Evolutionary conservation across 2,329 filamentous ascomycete genomes (phyloP), one percentile per base, ranked within the genome.

Genomic region (Mariannaea elegans): DNA sequence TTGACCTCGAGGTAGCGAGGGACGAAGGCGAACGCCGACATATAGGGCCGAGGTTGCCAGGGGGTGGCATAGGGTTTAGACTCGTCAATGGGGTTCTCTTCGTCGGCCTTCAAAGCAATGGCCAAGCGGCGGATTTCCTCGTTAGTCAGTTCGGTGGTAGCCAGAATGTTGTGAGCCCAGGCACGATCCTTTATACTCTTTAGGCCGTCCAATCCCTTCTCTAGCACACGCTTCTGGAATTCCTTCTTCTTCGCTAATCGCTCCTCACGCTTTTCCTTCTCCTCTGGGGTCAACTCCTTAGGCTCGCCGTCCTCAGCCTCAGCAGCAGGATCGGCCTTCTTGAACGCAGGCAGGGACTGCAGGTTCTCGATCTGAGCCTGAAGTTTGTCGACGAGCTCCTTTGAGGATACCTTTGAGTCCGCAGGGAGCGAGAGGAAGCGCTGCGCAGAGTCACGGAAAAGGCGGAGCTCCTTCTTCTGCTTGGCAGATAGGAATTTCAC

Each of bases 1-100:
- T 98, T 97, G 69, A 99, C 95, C 80, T 99, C 96, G 61, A 99
- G 86, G 77, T 98, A 99, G 53, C 91, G 84, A 10, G 95, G 95
- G 67, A 99, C 93, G 77, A 97, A 97, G 21, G 94, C 93, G 77
- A 99, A 99, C 1, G 94, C 89, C 50, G 87, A 84, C 91, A 99
- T 96, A 78, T 87, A 98, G 51, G 90, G 85, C 56, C 93, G 85
- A 12, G 95, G 95, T 65, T 84, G 80, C 95, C 95, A 99, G 12
- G 95, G 95, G 2, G 94, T 97, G 4, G 85, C 85, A 75, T 99
- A 99, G 3, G 95, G 92, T 78, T 97, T 97, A 57, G 76, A 78
- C 45, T 78, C 77, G 76, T 97, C 92, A 60, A 90, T 78, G 0
- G 92, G 90, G 78, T 97, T 97, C 73, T 93, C 87, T 56, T 83